Evolutionary conservation across 257 asterid species (phyloP).

Genomic region (Solanum chiquidenum): DNA sequence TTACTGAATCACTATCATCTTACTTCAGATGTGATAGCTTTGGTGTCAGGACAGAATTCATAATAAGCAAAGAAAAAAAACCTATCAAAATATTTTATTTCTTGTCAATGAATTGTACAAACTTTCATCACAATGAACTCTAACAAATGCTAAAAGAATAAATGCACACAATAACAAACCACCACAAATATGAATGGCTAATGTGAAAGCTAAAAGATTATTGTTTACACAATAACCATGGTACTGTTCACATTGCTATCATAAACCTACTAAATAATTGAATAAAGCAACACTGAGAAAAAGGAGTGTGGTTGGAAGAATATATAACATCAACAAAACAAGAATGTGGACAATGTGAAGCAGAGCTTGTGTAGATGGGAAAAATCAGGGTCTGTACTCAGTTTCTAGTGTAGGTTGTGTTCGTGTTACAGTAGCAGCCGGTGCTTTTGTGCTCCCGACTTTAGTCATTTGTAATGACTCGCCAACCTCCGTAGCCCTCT

Average conservation of each 20-base stretch:
- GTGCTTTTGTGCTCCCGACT: constrained; percentile 37
- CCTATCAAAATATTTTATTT: background rate
- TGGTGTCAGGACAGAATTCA: background rate
- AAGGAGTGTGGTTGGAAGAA: constrained; percentile 1
- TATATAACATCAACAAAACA: constrained; percentile 5
- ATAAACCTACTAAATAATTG: background rate
- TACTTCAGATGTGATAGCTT: background rate
- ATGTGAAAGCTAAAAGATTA: constrained; percentile 1
- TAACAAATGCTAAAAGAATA: background rate
- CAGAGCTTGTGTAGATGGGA: constrained; percentile 1
- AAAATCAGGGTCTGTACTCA: constrained; percentile 22
- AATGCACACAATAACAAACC: background rate
- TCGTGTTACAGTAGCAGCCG: constrained; percentile 33
- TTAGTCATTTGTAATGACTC: constrained; percentile 28
- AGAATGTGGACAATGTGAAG: background rate
- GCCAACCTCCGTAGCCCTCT: constrained; percentile 60
- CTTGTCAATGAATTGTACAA: background rate
- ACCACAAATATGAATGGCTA: background rate
- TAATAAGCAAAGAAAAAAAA: background rate
- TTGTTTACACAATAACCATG: constrained; percentile 7
- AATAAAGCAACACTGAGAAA: constrained; percentile 3
- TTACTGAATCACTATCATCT: background rate
- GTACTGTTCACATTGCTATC: constrained; percentile 1
- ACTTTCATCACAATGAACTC: background rate
- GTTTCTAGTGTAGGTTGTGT: constrained; percentile 34